phyloP scores from a whole-genome alignment of 208 protist species.

The Tritrichomonas musculus region DNA sequence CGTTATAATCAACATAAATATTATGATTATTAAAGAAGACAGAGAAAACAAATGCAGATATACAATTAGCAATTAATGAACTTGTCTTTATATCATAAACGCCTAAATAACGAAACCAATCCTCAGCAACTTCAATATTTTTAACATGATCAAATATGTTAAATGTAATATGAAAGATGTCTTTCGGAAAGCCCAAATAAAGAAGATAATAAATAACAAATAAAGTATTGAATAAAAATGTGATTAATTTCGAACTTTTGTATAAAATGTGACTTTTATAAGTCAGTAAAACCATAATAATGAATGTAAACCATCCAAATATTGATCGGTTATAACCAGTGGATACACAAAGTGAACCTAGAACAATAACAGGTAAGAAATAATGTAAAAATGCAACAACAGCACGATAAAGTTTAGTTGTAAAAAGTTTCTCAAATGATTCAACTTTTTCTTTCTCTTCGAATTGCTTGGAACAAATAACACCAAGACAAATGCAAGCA shows the following conservation, averaged over 20 bases:
- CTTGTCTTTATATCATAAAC: background rate
- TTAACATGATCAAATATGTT: background rate
- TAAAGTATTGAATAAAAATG: background rate
- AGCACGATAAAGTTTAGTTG: background rate
- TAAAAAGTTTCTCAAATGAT: background rate
- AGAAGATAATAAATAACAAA: background rate
- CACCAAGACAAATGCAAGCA: background rate
- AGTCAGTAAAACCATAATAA: background rate
- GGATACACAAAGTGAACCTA: background rate
- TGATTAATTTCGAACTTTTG: background rate
- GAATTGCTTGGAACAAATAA: background rate
- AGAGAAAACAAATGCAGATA: background rate
- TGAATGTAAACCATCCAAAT: background rate
- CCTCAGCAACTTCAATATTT: too few species aligned
- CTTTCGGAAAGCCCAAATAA: background rate
- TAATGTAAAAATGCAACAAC: background rate
- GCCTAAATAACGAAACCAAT: background rate
- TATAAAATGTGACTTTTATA: background rate
- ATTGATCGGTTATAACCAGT: background rate
- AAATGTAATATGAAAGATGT: too few species aligned
- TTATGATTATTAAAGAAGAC: background rate
- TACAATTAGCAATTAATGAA: background rate
- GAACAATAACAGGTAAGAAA: background rate
- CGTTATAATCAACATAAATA: background rate
- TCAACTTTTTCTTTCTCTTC: background rate